These are phyloP conservation scores for Cryphonectria naterciae DNA, from an alignment of 2,329 filamentous ascomycete genomes.

Conservation along the genomic window DNA sequence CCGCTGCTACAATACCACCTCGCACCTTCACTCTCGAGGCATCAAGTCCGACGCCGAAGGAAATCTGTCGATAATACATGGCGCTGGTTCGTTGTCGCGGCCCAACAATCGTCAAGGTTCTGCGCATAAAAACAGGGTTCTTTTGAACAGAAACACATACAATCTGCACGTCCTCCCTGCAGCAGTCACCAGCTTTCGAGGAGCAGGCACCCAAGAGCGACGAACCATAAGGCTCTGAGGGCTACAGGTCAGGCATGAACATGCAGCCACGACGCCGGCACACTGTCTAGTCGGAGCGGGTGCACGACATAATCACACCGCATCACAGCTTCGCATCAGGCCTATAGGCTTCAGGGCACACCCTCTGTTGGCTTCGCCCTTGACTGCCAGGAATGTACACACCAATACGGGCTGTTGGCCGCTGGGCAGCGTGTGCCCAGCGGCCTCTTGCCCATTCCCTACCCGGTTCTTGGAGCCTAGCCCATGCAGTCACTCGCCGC, in stretches of 20 bases:
- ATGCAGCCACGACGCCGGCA: background rate
- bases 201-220: background rate
- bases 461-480: background rate
- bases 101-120: background rate
- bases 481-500: conserved; percentile 19
- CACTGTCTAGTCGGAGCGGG: background rate
- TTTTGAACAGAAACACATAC: background rate
- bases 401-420: conserved; percentile 8
- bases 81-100: background rate
- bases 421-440: conserved; percentile 5
- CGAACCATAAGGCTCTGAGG: background rate
- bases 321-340: background rate
- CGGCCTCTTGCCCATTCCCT: background rate
- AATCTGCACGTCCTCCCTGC: background rate
- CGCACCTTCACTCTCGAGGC: background rate
- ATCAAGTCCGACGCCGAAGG: background rate
- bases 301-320: background rate
- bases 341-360: background rate
- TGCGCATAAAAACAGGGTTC: background rate
- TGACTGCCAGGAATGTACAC: conserved; percentile 11
- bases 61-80: background rate
- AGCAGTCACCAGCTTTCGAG: conserved; percentile 9
- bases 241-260: background rate
- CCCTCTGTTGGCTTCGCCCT: background rate
- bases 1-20: background rate